These are phyloP conservation scores for Populus hybrid DNA, from an alignment of 441 rosid genomes.

Conservation along the genomic window DNA sequence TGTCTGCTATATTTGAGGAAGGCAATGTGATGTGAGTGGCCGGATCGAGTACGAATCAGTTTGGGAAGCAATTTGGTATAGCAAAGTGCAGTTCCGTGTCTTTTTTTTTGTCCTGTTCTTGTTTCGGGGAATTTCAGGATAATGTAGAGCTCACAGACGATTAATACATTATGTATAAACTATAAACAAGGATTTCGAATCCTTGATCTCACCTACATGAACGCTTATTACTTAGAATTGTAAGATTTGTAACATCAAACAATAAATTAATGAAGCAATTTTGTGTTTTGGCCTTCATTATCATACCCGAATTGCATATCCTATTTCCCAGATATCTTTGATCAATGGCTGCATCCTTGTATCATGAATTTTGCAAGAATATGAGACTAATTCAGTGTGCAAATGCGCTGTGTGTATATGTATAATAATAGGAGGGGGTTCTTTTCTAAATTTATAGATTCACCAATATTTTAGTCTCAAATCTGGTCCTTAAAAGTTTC, in stretches of 20 bases:
- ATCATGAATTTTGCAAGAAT: neutral
- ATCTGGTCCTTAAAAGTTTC: no score
- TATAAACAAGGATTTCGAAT: constrained; percentile 20
- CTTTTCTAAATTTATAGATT: no score
- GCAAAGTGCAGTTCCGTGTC: neutral
- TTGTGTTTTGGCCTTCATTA: neutral
- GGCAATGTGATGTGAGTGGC: neutral
- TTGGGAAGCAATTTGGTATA: neutral
- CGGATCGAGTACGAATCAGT: neutral
- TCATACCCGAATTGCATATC: neutral
- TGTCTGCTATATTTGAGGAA: neutral
- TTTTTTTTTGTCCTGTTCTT: neutral
- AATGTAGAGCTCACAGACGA: constrained; percentile 14
- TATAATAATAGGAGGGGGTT: no score
- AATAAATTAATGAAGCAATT: constrained; percentile 3
- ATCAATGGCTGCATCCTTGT: neutral
- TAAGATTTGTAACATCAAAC: constrained; percentile 24
- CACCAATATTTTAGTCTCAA: no score
- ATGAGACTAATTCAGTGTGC: neutral
- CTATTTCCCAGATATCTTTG: neutral
- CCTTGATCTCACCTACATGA: constrained; percentile 9
- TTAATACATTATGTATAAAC: constrained; percentile 24
- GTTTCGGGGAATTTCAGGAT: neutral
- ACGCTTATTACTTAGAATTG: constrained; percentile 21
- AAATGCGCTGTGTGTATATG: no score